Percentiles rank a stretch among this genome's conserved stretches.
phyloP scores from a whole-genome alignment of 2,329 filamentous ascomycete species.

The Alternaria solani region DNA sequence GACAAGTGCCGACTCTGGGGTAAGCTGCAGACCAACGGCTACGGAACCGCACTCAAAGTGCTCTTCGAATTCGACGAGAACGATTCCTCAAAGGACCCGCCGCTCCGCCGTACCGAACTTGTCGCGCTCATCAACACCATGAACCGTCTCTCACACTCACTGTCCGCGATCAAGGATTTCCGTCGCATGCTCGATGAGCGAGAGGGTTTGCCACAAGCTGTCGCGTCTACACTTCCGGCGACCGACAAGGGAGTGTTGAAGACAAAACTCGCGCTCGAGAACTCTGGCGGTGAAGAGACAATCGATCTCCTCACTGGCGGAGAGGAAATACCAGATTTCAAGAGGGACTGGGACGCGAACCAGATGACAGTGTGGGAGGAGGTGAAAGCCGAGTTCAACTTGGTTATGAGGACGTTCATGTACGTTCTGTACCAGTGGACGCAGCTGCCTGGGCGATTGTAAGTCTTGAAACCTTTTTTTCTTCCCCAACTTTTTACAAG shows the following conservation, averaged over 20 bases:
- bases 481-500: neutral
- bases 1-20: slow-evolving; percentile 99
- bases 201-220: slow-evolving; percentile 38
- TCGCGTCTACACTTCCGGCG: slow-evolving; percentile 26
- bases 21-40: slow-evolving; percentile 93
- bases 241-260: slow-evolving; percentile 42
- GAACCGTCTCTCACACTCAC: slow-evolving; percentile 81
- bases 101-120: slow-evolving; percentile 86
- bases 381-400: slow-evolving; percentile 69
- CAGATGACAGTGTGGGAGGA: slow-evolving; percentile 63
- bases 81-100: slow-evolving; percentile 69
- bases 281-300: slow-evolving; percentile 25
- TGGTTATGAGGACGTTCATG: slow-evolving; percentile 69
- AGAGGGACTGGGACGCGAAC: slow-evolving; percentile 51
- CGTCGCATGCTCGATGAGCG: slow-evolving; percentile 59
- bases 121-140: slow-evolving; percentile 96
- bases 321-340: slow-evolving; percentile 54
- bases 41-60: slow-evolving; percentile 93
- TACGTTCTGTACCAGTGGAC: slow-evolving; percentile 77
- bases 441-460: slow-evolving; percentile 72
- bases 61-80: slow-evolving; percentile 89
- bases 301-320: slow-evolving; percentile 32
- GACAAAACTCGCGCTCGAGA: slow-evolving; percentile 38
- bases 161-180: slow-evolving; percentile 79
- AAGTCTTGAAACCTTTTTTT: slow-evolving; percentile 51